Evolutionary conservation across 2,329 filamentous ascomycete genomes (phyloP).

Genomic region (Cladosporium sp.): DNA sequence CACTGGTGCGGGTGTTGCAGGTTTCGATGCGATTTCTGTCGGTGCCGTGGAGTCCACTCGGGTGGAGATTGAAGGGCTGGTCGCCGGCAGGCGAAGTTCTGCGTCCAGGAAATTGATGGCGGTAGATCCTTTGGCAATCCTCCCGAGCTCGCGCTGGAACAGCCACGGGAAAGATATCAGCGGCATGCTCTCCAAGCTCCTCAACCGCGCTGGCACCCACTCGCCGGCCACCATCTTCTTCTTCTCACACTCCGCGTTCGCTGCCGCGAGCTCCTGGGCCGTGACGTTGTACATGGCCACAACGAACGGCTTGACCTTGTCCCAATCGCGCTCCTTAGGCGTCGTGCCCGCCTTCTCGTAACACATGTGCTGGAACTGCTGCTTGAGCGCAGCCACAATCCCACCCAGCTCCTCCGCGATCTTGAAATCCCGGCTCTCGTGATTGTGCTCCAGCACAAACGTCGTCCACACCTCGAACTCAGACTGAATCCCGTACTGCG

Average conservation of each 20-base stretch:
- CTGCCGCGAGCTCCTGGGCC: constrained; percentile 58
- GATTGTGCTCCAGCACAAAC: constrained; percentile 71
- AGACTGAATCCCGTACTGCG: constrained; percentile 72
- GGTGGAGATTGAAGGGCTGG: background rate
- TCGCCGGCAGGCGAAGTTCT: background rate
- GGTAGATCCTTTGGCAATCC: constrained; percentile 51
- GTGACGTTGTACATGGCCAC: constrained; percentile 87
- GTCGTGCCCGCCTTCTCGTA: constrained; percentile 53
- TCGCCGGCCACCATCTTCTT: constrained; percentile 35
- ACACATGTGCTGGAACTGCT: constrained; percentile 62
- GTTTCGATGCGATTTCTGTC: background rate
- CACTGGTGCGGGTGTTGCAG: no score
- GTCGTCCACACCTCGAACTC: constrained; percentile 91
- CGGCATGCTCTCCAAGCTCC: constrained; percentile 55
- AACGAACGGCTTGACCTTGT: constrained; percentile 63
- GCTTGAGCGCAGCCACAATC: constrained; percentile 59
- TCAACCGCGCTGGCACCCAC: constrained; percentile 32
- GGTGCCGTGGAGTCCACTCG: background rate
- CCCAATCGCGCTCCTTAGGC: constrained; percentile 37
- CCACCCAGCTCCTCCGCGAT: constrained; percentile 74
- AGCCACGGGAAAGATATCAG: constrained; percentile 94
- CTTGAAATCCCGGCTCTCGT: constrained; percentile 72
- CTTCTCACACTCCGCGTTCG: constrained; percentile 46
- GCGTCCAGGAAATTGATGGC: background rate
- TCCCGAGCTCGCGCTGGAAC: constrained; percentile 65